Evolutionary conservation across 129 eudicot species (phyloP), one percentile per base, ranked within the genome.

Genomic region (Centaurea solstitialis): DNA sequence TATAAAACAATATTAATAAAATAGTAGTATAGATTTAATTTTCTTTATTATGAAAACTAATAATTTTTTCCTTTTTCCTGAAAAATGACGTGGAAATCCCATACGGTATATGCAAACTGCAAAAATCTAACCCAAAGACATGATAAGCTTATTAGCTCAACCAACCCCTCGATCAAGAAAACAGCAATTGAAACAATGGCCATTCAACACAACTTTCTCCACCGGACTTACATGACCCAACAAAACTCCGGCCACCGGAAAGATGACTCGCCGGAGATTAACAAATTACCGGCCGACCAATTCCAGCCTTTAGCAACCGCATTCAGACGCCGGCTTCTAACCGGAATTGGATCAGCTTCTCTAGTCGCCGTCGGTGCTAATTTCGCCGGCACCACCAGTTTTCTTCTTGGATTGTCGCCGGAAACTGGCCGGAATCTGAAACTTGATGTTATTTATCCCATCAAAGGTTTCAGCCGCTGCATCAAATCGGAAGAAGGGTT

Each of bases 401-500:
- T 91, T 69, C 90, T 96, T 39, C 94, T 96, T 6, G 95, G 98
- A 1, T 82, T 88, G 65, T 88, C 90, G 21, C 95, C 99, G 50
- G 98, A 93, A 0, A 64, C 61, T 76, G 83, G 88, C 72, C 90
- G 99, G 83, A 85, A 67, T 77, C 85, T 96, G 3, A 96, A 96
- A 86, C 87, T 96, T 79, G 99, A 96, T 75, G 98, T 89, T 73
- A 85, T 96, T 41, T 96, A 93, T 81, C 93, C 98, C 3, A 74
- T 96, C 72, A 84, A 87, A 67, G 99, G 99, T 6, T 96, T 81
- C 81, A 85, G 85, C 50, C 77, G 99, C 28, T 96, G 93, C 89
- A 82, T 89, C 75, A 85, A 93, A 5, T 69, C 90, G 7, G 82
- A 84, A 39, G 83, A 86, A 77, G 98, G 98, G 79, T 95, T 95